Conservation (phyloP, 2,329 filamentous ascomycete genomes). For the Hypoxylon sp. region DNA sequence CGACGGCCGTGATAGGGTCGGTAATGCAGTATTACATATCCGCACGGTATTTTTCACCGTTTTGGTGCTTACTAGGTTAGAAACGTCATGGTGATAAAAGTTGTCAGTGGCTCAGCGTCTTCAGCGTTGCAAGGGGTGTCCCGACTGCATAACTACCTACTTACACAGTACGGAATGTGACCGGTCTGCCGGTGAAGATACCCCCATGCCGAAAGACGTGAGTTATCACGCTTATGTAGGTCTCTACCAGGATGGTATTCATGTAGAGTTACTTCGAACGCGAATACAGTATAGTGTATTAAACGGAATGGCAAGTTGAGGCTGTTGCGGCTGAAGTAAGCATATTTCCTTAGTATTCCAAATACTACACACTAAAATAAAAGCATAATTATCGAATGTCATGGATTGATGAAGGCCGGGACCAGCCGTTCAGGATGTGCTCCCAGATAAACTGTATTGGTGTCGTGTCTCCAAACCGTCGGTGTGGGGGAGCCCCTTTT, state of each 20-base stretch:
- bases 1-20: not conserved
- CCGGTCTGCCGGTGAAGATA: not conserved
- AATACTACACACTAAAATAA: not conserved
- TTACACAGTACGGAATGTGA: not conserved
- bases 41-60: not conserved
- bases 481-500: slow-evolving; percentile 4
- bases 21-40: not conserved
- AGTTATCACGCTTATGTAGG: not conserved
- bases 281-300: not conserved
- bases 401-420: not conserved
- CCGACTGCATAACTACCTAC: not conserved
- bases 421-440: not conserved
- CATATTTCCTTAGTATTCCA: not conserved
- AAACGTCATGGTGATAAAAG: not conserved
- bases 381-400: slow-evolving; percentile 5
- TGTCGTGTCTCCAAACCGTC: not conserved
- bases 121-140: not conserved
- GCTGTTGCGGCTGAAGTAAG: slow-evolving; percentile 1
- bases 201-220: not conserved
- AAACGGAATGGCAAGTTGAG: not conserved
- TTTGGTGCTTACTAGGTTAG: slow-evolving; percentile 2
- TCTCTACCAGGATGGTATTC: not conserved
- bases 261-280: not conserved
- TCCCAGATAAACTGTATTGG: not conserved
- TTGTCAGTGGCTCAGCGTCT: not conserved